phyloP scores from a whole-genome alignment of 257 asterid genomes.

The Capsicum pubescens region DNA sequence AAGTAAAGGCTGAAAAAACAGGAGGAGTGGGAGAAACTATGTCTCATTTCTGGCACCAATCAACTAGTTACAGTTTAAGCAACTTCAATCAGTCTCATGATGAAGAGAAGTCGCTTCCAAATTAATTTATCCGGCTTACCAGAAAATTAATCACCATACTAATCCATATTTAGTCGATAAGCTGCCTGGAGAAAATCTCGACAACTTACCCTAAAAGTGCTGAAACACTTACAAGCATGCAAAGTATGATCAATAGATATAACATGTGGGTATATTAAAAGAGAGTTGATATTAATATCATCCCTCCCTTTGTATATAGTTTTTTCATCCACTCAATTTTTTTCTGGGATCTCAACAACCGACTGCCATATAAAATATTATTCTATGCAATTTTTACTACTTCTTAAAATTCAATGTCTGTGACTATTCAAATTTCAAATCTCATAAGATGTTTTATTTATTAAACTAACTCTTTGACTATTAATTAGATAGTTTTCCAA shows the following conservation, averaged over 20 bases:
- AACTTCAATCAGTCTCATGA: neutral
- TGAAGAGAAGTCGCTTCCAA: constrained; percentile 3
- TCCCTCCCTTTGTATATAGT: neutral
- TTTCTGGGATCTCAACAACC: constrained; percentile 13
- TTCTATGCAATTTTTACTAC: constrained; percentile 1
- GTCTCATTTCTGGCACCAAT: constrained; percentile 14
- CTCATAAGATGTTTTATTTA: neutral
- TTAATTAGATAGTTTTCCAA: neutral
- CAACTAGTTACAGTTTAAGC: constrained; percentile 13
- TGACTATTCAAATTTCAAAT: neutral
- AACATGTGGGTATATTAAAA: constrained; percentile 1
- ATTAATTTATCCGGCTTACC: neutral
- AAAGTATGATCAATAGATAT: neutral
- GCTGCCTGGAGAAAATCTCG: neutral
- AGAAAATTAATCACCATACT: neutral
- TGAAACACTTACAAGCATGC: constrained; percentile 8
- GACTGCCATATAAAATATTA: neutral
- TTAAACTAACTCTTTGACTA: neutral
- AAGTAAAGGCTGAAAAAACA: neutral
- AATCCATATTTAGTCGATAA: constrained; percentile 5
- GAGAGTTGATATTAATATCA: neutral
- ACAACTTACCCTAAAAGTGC: neutral
- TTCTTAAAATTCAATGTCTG: neutral
- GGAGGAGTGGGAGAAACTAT: constrained; percentile 11
- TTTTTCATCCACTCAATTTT: neutral